A percentile compares a stretch with the other conserved stretches of the same genome.
These are phyloP conservation scores for Cyclocybe cylindracea DNA, from an alignment of 768 basidiomycete species.

Conservation along the genomic window DNA sequence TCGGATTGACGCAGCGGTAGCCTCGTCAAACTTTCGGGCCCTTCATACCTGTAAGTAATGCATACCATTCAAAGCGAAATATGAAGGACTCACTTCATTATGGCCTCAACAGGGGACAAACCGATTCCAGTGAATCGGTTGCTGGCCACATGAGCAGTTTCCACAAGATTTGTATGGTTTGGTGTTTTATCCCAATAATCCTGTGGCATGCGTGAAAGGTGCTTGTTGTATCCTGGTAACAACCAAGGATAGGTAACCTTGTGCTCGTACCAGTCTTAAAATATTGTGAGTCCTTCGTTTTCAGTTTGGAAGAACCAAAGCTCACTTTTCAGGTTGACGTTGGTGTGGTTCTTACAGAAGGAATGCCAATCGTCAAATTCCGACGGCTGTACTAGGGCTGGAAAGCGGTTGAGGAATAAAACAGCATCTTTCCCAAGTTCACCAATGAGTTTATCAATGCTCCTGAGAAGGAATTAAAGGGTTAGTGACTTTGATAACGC, in stretches of 20 bases:
- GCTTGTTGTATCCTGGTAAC: constrained; percentile 12
- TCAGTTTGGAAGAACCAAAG: neutral
- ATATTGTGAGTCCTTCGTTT: neutral
- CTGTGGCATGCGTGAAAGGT: constrained; percentile 11
- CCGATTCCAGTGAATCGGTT: too few species aligned
- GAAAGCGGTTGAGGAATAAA: constrained; percentile 12
- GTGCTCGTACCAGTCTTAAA: constrained; percentile 17
- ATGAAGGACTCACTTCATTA: too few species aligned
- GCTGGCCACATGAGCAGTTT: constrained; percentile 17
- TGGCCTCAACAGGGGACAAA: too few species aligned
- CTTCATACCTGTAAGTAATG: too few species aligned
- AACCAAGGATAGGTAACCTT: constrained; percentile 17
- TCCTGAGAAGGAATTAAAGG: constrained; percentile 7
- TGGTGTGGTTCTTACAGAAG: neutral
- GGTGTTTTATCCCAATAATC: constrained; percentile 15
- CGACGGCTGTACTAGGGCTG: constrained; percentile 1
- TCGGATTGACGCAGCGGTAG: too few species aligned
- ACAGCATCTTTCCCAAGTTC: constrained; percentile 1
- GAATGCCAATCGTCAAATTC: constrained; percentile 17
- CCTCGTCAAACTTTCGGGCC: too few species aligned
- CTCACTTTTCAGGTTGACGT: neutral
- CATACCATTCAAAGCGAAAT: too few species aligned
- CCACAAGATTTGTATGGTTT: constrained; percentile 18
- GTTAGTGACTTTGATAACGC: neutral
- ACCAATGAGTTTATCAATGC: constrained; percentile 12